Base-by-base conservation (phyloP, 2,329 filamentous ascomycete species). In the Colletotrichum brevisporum region DNA sequence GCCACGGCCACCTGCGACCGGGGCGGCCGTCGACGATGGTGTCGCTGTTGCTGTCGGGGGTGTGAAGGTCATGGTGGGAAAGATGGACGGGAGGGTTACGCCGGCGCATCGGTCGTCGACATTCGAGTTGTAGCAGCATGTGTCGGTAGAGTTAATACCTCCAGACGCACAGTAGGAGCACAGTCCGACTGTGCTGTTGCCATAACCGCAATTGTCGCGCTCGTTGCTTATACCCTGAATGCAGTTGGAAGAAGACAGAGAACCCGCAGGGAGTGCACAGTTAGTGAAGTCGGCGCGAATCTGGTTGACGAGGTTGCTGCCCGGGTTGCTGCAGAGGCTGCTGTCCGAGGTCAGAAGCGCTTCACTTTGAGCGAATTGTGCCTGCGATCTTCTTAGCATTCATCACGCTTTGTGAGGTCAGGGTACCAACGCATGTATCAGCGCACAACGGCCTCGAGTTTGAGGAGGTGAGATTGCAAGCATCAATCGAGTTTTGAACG, bases 211-310 rank as follows among this genome's bases (percentile, higher is more conserved):
- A 77, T 98, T 94, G 6, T 90, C 81, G 1, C 91, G 90, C 82
- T 99, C 94, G 76, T 99, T 99, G 48, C 86, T 81, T 61, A 89
- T 88, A 54, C 92, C 96, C 48, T 87, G 82, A 56, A 98, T 91
- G 80, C 96, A 99, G 61, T 83, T 85, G 27, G 87, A 86, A n/a
- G 82, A 83, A 45, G 90, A 92, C 41, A 99, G 86, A 0, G 96
- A 91, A 70, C 92, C 85, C n/a, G 91, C 89, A 9, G 96, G 95
- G 48, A 95, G 84, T 10, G 94, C 90, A 78, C 96, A 99, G 73
- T 94, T 93, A 16, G 92, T 92, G 77, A 98, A 98, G 79, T 99
- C 96, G 59, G 96, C 93, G 74, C 95, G 89, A 72, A 99, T 95
- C 75, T 97, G 89, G 63, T 88, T 85, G 75, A 91, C 87, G 57